A percentile compares a stretch with the other conserved stretches of the same genome.
Conservation (phyloP, 495 filamentous ascomycete genomes). For the Neohortaea acidophila region DNA sequence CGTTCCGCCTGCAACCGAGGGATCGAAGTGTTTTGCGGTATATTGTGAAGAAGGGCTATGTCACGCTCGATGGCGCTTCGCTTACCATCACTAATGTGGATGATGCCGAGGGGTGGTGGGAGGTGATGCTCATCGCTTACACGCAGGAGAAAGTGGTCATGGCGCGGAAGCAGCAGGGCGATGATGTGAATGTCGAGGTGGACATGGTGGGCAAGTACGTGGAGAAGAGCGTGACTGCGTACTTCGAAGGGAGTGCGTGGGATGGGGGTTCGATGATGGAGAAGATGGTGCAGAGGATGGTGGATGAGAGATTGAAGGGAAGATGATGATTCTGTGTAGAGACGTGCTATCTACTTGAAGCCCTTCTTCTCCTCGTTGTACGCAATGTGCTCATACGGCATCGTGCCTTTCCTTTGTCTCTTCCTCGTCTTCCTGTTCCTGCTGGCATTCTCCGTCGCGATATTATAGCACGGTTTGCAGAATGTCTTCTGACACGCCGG, state of each 20-base stretch:
- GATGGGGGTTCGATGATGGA: slow-evolving; percentile 55
- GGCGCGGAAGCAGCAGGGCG: slow-evolving; percentile 64
- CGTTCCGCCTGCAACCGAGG: slow-evolving; percentile 63
- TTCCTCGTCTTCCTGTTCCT: no score
- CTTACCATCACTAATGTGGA: slow-evolving; percentile 73
- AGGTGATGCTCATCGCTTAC: slow-evolving; percentile 98
- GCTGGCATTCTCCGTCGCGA: no score
- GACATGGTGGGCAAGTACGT: slow-evolving; percentile 98
- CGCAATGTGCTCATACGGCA: no score
- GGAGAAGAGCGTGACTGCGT: slow-evolving; percentile 78
- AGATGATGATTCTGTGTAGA: no score
- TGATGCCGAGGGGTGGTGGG: slow-evolving; percentile 65
- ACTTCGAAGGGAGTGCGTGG: slow-evolving; percentile 39
- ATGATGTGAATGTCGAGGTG: slow-evolving; percentile 90
- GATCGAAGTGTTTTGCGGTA: slow-evolving; percentile 56
- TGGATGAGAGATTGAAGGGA: slow-evolving; percentile 50
- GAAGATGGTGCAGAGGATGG: slow-evolving; percentile 65
- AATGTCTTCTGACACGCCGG: no score
- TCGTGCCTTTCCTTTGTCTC: no score
- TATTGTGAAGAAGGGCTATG: slow-evolving; percentile 91
- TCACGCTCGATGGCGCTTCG: slow-evolving; percentile 91
- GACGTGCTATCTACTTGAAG: no score
- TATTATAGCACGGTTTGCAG: no score
- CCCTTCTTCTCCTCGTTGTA: no score
- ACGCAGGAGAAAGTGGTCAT: slow-evolving; percentile 87